Conservation (phyloP, 441 rosid species). For the Pelargonium myrrhifolium region DNA sequence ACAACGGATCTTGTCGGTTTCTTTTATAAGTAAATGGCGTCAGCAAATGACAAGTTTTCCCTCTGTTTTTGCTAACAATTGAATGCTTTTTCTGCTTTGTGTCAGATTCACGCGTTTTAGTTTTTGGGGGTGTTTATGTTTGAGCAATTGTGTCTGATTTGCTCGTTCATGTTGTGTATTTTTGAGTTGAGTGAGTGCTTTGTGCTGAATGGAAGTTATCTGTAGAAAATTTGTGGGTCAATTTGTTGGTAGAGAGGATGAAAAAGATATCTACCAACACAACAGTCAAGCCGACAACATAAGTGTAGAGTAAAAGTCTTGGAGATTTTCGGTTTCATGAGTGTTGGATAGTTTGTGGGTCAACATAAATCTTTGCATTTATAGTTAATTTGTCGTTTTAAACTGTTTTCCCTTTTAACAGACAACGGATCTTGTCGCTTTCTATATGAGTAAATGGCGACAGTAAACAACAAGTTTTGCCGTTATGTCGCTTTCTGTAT, state of each 20-base stretch:
- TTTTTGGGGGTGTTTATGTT: too few relatives aligned
- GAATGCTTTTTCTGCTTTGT: too few relatives aligned
- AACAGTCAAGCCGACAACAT: neutral
- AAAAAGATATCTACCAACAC: neutral
- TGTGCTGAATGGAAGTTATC: neutral
- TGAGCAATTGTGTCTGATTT: neutral
- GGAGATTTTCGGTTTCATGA: neutral
- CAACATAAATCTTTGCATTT: neutral
- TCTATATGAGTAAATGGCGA: too few relatives aligned
- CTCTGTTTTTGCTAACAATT: neutral
- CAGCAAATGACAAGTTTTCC: neutral
- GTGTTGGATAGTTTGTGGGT: neutral
- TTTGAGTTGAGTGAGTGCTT: neutral
- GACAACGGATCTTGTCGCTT: too few relatives aligned
- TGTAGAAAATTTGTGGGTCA: neutral
- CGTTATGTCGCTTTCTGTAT: too few relatives aligned
- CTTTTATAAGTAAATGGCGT: neutral
- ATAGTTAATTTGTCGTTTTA: neutral
- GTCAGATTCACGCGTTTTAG: too few relatives aligned
- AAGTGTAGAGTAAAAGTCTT: neutral
- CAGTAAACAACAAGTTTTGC: too few relatives aligned
- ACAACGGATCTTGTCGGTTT: neutral
- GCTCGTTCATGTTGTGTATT: neutral
- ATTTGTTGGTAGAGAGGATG: neutral
- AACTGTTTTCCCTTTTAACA: too few relatives aligned